These are phyloP conservation scores for Martiniozyma asiatica DNA, from an alignment of 1,139 yeast genomes.

Conservation along the genomic window DNA sequence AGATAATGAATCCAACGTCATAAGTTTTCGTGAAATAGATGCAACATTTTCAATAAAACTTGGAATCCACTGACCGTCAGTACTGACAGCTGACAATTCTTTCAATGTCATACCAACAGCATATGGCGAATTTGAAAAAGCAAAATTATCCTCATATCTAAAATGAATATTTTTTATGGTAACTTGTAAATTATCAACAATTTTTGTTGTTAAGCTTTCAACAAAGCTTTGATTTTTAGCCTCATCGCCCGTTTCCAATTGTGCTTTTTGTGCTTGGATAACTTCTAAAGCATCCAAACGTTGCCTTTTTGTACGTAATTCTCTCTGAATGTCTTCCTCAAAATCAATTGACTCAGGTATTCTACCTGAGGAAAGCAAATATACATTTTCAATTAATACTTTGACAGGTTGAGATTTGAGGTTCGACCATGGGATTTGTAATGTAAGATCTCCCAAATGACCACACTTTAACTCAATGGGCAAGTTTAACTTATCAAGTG, in stretches of 20 bases:
- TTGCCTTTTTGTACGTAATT: conserved; percentile 52
- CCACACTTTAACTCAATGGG: conserved; percentile 91
- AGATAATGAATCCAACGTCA: conserved; percentile 65
- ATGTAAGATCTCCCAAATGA: conserved; percentile 74
- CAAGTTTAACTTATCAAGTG: conserved; percentile 71
- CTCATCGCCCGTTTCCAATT: conserved; percentile 30
- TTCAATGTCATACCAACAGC: conserved; percentile 72
- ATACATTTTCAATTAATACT: conserved; percentile 79
- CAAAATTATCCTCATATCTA: conserved; percentile 70
- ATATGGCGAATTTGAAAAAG: conserved; percentile 61
- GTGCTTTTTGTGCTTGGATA: conserved; percentile 25
- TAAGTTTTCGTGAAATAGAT: conserved; percentile 59
- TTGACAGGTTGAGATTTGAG: conserved; percentile 88
- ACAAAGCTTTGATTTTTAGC: conserved; percentile 66
- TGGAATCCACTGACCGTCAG: conserved; percentile 78
- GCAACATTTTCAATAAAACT: conserved; percentile 70
- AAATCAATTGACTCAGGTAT: conserved; percentile 41
- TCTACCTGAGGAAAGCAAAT: conserved; percentile 68
- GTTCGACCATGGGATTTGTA: conserved; percentile 96
- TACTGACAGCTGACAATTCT: conserved; percentile 85
- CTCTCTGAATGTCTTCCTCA: conserved; percentile 57
- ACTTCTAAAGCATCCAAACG: conserved; percentile 62
- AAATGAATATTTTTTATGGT: conserved; percentile 85
- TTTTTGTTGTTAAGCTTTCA: conserved; percentile 76
- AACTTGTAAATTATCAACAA: conserved; percentile 88